These are phyloP conservation scores for Rubia occidens DNA, from an alignment of 305 asterid species.

Conservation along the genomic window DNA sequence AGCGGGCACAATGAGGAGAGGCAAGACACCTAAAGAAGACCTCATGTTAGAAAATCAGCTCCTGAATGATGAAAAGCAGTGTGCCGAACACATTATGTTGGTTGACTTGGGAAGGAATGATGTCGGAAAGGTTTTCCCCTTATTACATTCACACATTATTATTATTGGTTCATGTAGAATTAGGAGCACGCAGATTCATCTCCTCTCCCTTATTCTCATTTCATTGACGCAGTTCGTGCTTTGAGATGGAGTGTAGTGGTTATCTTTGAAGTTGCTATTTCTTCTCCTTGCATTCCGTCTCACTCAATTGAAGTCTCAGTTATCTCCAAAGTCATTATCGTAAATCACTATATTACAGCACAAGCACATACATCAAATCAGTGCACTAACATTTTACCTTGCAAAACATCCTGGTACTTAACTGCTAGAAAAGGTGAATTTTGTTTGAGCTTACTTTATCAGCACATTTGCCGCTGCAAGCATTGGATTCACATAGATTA, in stretches of 20 bases:
- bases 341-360: neutral
- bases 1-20: slow-evolving; percentile 92
- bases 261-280: neutral
- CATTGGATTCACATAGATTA: neutral
- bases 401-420: neutral
- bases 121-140: slow-evolving; percentile 74
- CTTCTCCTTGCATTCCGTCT: too few species aligned
- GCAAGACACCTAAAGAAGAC: slow-evolving; percentile 82
- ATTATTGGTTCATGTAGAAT: slow-evolving; percentile 1
- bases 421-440: neutral
- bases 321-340: neutral
- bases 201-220: neutral
- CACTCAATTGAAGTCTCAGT: too few species aligned
- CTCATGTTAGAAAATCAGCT: slow-evolving; percentile 86
- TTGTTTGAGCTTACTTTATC: neutral
- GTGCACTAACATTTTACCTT: neutral
- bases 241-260: neutral
- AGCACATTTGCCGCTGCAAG: neutral
- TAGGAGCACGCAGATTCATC: neutral
- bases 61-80: slow-evolving; percentile 72
- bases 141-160: slow-evolving; percentile 7
- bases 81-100: slow-evolving; percentile 97
- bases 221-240: neutral
- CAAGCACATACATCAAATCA: too few species aligned
- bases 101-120: slow-evolving; percentile 98